A percentile compares a stretch with the other conserved stretches of the same genome.
Conservation (phyloP, 2,329 filamentous ascomycete genomes). For the Allantophomopsis cytisporea region DNA sequence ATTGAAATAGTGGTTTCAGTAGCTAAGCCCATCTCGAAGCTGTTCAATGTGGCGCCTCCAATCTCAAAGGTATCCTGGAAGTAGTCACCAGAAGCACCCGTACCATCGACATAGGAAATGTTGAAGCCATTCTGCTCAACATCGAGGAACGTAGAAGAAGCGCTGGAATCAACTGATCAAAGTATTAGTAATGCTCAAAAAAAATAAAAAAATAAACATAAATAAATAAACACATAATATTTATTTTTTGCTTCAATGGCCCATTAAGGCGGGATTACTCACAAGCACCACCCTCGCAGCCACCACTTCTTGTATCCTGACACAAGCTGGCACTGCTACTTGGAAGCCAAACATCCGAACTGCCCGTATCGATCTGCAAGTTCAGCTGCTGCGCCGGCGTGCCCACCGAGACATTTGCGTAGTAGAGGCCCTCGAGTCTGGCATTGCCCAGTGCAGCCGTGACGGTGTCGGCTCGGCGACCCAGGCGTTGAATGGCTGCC, state of each 20-base stretch:
- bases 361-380: slow-evolving; percentile 48
- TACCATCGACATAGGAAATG: slow-evolving; percentile 47
- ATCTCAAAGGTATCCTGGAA: slow-evolving; percentile 41
- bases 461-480: neutral
- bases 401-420: slow-evolving; percentile 40
- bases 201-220: too few relatives aligned
- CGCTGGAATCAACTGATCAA: slow-evolving; percentile 28
- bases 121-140: slow-evolving; percentile 32
- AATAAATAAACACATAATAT: too few relatives aligned
- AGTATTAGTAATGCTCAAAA: neutral
- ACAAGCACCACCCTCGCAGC: slow-evolving; percentile 33
- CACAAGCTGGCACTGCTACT: slow-evolving; percentile 19
- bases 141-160: slow-evolving; percentile 33
- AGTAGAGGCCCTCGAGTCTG: slow-evolving; percentile 23
- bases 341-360: slow-evolving; percentile 46
- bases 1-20: slow-evolving; percentile 30
- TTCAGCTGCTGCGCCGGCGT: slow-evolving; percentile 40
- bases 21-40: slow-evolving; percentile 42
- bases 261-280: slow-evolving; percentile 12
- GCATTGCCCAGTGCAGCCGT: slow-evolving; percentile 2
- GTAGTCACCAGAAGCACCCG: slow-evolving; percentile 40
- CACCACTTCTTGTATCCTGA: slow-evolving; percentile 17
- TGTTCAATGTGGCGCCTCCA: slow-evolving; percentile 30
- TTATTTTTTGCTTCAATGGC: too few relatives aligned
- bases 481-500: neutral